A percentile compares a stretch with the other conserved stretches of the same genome.
These are phyloP conservation scores for Lobosporangium transversale DNA, from an alignment of 192 early-diverging fungal species.

Conservation along the genomic window DNA sequence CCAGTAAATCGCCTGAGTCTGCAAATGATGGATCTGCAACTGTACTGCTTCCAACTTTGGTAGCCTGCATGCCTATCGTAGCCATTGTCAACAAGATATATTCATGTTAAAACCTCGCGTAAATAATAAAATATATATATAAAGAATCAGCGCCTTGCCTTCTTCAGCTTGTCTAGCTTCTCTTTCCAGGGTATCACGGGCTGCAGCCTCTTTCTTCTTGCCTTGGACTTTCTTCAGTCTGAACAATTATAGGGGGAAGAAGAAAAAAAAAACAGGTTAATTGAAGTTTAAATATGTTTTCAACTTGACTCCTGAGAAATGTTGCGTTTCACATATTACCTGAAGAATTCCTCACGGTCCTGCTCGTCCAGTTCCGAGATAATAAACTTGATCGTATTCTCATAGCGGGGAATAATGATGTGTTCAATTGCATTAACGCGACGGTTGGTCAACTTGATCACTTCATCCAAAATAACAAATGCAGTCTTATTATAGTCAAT, in stretches of 20 bases:
- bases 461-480: slow-evolving; percentile 98
- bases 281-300: no score
- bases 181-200: slow-evolving; percentile 64
- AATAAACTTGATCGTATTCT: slow-evolving; percentile 98
- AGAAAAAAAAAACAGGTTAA: neutral
- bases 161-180: slow-evolving; percentile 48
- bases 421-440: slow-evolving; percentile 99
- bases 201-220: slow-evolving; percentile 93
- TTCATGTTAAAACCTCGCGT: neutral
- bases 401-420: slow-evolving; percentile 97
- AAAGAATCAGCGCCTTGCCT: slow-evolving; percentile 10
- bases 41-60: neutral
- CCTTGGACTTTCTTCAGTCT: slow-evolving; percentile 98
- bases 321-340: slow-evolving; percentile 45
- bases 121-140: no score
- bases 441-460: slow-evolving; percentile 99
- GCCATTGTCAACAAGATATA: neutral
- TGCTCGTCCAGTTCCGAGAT: slow-evolving; percentile 97
- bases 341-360: slow-evolving; percentile 99
- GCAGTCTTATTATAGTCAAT: slow-evolving; percentile 77
- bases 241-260: neutral
- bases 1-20: slow-evolving; percentile 34
- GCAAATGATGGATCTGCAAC: slow-evolving; percentile 1
- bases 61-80: neutral
- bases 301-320: no score